Evolutionary conservation across 805 yeast species (phyloP).

Genomic region (Ogataea pignaliae): DNA sequence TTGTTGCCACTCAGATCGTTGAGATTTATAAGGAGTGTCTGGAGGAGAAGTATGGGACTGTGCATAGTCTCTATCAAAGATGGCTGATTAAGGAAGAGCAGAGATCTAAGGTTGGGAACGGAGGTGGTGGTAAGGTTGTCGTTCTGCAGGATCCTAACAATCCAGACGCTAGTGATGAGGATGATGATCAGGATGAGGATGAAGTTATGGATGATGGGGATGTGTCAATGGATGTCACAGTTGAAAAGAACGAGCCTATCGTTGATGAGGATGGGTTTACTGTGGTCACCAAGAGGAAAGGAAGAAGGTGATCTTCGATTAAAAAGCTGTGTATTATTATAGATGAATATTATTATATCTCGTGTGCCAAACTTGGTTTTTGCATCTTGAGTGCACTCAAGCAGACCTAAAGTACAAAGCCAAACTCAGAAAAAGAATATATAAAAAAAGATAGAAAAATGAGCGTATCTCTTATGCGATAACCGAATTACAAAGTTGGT

Average conservation of each 20-base stretch:
- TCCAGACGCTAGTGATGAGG: constrained; percentile 51
- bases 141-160: constrained; percentile 60
- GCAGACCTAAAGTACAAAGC: too few relatives aligned
- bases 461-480: too few relatives aligned
- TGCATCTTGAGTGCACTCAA: background rate
- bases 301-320: constrained; percentile 32
- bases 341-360: background rate
- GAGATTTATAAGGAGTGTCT: constrained; percentile 63
- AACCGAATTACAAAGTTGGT: constrained; percentile 2
- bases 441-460: too few relatives aligned
- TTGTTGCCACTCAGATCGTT: constrained; percentile 63
- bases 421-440: too few relatives aligned
- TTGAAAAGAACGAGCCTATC: constrained; percentile 48
- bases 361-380: background rate
- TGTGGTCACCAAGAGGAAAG: constrained; percentile 72
- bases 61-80: constrained; percentile 54
- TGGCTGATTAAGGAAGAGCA: constrained; percentile 54
- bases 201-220: constrained; percentile 33
- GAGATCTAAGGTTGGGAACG: constrained; percentile 22
- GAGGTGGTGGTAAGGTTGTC: constrained; percentile 33
- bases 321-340: background rate
- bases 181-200: constrained; percentile 35
- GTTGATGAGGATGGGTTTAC: constrained; percentile 96
- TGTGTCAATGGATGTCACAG: constrained; percentile 9
- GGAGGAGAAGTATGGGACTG: constrained; percentile 43